Base-by-base conservation (phyloP, 768 basidiomycete genomes). In the Amanita pseudoporphyria region DNA sequence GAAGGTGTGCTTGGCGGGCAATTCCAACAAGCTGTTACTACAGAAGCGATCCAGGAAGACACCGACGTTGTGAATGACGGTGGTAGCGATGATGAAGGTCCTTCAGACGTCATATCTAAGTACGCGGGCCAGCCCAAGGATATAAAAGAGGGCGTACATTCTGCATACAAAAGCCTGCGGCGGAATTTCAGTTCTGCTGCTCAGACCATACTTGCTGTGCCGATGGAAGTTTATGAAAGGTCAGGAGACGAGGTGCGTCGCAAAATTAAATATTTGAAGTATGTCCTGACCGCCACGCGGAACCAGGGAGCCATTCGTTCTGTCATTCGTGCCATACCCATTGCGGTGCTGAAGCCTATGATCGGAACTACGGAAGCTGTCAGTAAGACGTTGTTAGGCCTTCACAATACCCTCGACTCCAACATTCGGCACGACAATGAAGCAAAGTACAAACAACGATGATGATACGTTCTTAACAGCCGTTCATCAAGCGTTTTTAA, bases 211-310 rank as follows among this genome's bases (percentile, higher is more conserved):
- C 76, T 99, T 32, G 95, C 96, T 1, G 91, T 99, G 1, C 96
- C 96, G 1, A 97, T 98, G 95, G 96, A 98, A 64, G 92, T 97
- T 9, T 95, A 97, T 57, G 96, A 99, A 66, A 75, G 87, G 52
- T 87, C 92, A 9, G 90, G 91, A 6, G 86, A 84, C 50, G 89
- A 96, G 77, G 94, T 87, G 56, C 58, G 77, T 68, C 43, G 32
- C 19, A 13, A 16, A n/a, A 43, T 43, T 19, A 2, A 38, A 22
- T 12, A 9, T 6, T 3, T 9, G 22, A 38, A 45, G n/a, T 10
- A 12, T 5, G 14, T 26, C 26, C 45, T 47, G 21, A 47, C 7
- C 22, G 6, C 22, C 16, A 36, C 24, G 13, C 21, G 56, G 47
- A 46, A 31, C 1, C 60, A 98, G 93, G 94, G 93, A 2, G 81